These are phyloP conservation scores for Jimgerdemannia flammicorona DNA, from an alignment of 192 early-diverging fungal species.

Conservation along the genomic window DNA sequence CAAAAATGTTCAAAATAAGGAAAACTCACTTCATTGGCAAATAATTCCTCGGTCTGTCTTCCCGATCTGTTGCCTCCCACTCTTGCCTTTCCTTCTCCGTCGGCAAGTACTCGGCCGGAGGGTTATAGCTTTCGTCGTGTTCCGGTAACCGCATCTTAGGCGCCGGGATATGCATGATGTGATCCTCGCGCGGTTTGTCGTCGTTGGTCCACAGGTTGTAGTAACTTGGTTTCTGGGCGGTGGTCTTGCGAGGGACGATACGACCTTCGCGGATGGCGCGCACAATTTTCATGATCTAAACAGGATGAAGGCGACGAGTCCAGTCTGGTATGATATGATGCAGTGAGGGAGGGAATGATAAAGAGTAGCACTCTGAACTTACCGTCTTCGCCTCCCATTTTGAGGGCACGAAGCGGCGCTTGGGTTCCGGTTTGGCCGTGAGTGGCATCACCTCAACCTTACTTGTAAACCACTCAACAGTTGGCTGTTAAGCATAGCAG, in stretches of 20 bases:
- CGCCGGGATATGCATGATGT: constrained; percentile 80
- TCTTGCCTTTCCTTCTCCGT: constrained; percentile 75
- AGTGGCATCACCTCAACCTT: constrained; percentile 80
- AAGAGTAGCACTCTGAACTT: constrained; percentile 4
- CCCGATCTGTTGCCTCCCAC: constrained; percentile 78
- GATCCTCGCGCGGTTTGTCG: constrained; percentile 53
- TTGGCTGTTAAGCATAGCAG: constrained; percentile 31
- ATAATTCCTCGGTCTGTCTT: constrained; percentile 67
- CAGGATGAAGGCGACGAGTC: background rate
- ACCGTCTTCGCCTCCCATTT: constrained; percentile 90
- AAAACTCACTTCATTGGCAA: constrained; percentile 57
- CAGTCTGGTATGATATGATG: background rate
- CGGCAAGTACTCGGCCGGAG: constrained; percentile 89
- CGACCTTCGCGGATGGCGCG: constrained; percentile 89
- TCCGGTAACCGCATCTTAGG: constrained; percentile 86
- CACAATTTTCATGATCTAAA: constrained; percentile 92
- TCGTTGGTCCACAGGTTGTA: constrained; percentile 90
- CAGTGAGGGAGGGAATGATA: background rate
- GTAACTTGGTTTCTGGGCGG: constrained; percentile 56
- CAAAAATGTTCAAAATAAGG: background rate
- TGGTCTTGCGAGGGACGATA: constrained; percentile 63
- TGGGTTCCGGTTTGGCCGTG: constrained; percentile 88
- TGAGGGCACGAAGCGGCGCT: constrained; percentile 92
- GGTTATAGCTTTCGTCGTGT: constrained; percentile 96
- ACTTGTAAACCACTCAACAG: constrained; percentile 94